These are phyloP conservation scores for Mortierella claussenii DNA, from an alignment of 192 early-diverging fungal species.

Conservation along the genomic window DNA sequence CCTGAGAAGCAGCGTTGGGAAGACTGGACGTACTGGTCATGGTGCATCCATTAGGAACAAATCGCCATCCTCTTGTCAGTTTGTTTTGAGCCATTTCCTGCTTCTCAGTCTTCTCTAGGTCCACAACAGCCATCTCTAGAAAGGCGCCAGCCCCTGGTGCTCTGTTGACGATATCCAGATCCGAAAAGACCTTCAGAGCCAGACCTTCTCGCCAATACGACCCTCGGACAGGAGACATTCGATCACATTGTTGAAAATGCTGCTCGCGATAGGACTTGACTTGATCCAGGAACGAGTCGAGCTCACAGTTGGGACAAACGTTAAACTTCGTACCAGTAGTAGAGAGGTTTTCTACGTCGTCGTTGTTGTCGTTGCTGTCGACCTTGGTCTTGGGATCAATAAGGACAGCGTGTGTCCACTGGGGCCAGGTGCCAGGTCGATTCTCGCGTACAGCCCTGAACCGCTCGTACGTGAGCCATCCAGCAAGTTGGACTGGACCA, in stretches of 20 bases:
- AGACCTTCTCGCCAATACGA: constrained; percentile 35
- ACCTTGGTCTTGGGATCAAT: constrained; percentile 9
- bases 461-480: constrained; percentile 30
- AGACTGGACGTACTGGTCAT: constrained; percentile 22
- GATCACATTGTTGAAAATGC: constrained; percentile 35
- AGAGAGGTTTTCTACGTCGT: too few species aligned
- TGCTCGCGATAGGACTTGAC: constrained; percentile 9
- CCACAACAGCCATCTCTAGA: too few species aligned
- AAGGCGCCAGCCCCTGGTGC: constrained; percentile 16
- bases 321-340: constrained; percentile 7
- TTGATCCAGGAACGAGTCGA: constrained; percentile 24
- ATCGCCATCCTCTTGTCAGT: constrained; percentile 40
- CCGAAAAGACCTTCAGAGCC: constrained; percentile 21
- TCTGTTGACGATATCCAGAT: constrained; percentile 18
- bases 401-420: constrained; percentile 29
- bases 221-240: constrained; percentile 31
- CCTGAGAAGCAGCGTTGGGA: constrained; percentile 15
- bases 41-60: constrained; percentile 39
- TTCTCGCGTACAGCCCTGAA: constrained; percentile 32
- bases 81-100: not conserved
- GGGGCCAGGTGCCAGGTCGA: constrained; percentile 32
- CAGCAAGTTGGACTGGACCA: constrained; percentile 20
- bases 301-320: constrained; percentile 17
- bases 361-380: not conserved
- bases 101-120: not conserved